These are phyloP conservation scores for Penicillium alfredii DNA, from an alignment of 495 filamentous ascomycete species.

Conservation along the genomic window DNA sequence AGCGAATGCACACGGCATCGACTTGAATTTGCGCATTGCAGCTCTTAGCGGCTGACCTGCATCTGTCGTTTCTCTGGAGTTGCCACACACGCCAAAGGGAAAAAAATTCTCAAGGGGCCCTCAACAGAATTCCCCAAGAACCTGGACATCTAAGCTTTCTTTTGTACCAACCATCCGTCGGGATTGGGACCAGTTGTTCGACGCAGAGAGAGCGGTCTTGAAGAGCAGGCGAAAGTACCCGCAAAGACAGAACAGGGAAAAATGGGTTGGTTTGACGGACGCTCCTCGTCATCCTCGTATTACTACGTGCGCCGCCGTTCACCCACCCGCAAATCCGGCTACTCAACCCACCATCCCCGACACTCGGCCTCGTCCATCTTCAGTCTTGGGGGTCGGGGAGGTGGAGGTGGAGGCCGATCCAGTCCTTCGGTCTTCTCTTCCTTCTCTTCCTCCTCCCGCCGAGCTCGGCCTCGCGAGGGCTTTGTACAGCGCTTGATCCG, in stretches of 20 bases:
- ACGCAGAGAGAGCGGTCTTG: no score
- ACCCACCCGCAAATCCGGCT: conserved; percentile 30
- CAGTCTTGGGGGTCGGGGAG: conserved; percentile 34
- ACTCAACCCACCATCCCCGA: conserved; percentile 34
- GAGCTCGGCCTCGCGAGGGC: conserved; percentile 63
- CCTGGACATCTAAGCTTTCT: not conserved
- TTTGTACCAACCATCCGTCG: no score
- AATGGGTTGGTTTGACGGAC: conserved; percentile 49
- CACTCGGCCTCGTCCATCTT: conserved; percentile 49
- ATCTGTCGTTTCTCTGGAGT: conserved; percentile 17
- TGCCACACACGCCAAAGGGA: conserved; percentile 9
- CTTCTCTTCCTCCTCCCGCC: conserved; percentile 53
- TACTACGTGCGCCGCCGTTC: conserved; percentile 31
- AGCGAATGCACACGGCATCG: conserved; percentile 28
- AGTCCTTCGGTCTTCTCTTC: conserved; percentile 48
- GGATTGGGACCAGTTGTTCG: no score
- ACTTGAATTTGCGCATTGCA: conserved; percentile 28
- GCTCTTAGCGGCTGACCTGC: conserved; percentile 27
- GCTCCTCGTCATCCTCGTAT: conserved; percentile 23
- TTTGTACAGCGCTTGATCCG: conserved; percentile 65
- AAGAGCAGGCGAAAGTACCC: not conserved
- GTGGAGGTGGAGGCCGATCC: conserved; percentile 33
- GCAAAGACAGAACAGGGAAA: conserved; percentile 13
- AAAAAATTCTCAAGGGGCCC: conserved; percentile 6
- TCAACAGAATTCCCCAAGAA: conserved; percentile 2